Conservation (phyloP, 345 rosid species). For the Linum trigynum region DNA sequence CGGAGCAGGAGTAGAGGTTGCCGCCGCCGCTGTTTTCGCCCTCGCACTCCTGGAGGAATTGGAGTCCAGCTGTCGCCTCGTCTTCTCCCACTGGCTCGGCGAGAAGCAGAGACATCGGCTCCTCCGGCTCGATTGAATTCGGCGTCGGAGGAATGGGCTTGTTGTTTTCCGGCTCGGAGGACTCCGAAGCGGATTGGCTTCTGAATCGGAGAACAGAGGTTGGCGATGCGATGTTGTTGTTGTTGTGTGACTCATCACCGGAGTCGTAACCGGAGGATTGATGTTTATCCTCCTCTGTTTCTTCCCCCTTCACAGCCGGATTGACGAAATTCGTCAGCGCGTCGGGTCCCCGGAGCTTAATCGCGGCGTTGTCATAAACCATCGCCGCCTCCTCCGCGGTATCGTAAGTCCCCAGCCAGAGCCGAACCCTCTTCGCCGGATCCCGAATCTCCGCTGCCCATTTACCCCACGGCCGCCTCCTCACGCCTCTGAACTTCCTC, state of each 20-base stretch:
- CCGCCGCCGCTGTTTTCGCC: constrained; percentile 15
- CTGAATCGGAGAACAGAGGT: constrained; percentile 67
- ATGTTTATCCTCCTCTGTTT: background rate
- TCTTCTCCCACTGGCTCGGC: constrained; percentile 13
- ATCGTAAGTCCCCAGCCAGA: constrained; percentile 84
- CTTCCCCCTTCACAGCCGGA: constrained; percentile 23
- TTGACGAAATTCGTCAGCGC: constrained; percentile 68
- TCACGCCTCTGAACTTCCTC: constrained; percentile 78
- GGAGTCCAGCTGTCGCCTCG: constrained; percentile 15
- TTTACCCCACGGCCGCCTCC: constrained; percentile 97
- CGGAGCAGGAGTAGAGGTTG: background rate
- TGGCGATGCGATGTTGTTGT: constrained; percentile 49
- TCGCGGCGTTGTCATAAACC: constrained; percentile 87
- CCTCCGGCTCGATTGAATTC: constrained; percentile 15
- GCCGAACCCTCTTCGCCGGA: constrained; percentile 66
- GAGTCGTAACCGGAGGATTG: constrained; percentile 48
- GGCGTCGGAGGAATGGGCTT: background rate
- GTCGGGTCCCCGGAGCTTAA: constrained; percentile 78
- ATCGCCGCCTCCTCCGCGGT: constrained; percentile 96
- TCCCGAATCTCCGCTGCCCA: constrained; percentile 99
- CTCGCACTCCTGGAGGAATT: constrained; percentile 15
- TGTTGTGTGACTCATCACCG: constrained; percentile 39
- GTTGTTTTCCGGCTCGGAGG: background rate
- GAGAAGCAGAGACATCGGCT: constrained; percentile 16
- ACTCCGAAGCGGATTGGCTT: constrained; percentile 23